phyloP scores from a whole-genome alignment of 2,329 filamentous ascomycete genomes.

The Venturia nashicola region DNA sequence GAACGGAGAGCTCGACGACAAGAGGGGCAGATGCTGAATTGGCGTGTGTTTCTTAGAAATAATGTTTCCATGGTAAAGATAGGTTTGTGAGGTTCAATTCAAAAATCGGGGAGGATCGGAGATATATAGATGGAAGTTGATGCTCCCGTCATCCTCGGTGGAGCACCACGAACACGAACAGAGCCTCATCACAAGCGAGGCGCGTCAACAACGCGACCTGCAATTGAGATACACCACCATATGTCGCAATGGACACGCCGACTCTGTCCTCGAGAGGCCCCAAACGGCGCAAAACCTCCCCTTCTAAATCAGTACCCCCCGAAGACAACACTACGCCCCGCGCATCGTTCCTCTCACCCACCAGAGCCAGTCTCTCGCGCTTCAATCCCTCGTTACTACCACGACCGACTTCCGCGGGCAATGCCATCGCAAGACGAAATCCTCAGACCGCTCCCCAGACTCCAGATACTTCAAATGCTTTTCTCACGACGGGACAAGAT shows the following conservation, averaged over 20 bases:
- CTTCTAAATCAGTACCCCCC: conserved; percentile 16
- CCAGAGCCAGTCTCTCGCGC: conserved; percentile 26
- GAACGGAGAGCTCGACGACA: conserved; percentile 10
- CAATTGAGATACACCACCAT: not conserved
- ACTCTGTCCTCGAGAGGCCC: conserved; percentile 11
- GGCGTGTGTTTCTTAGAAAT: not conserved
- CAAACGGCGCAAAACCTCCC: conserved; percentile 24
- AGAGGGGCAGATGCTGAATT: conserved; percentile 16
- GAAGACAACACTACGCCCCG: conserved; percentile 2
- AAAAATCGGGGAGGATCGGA: not conserved
- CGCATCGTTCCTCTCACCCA: conserved; percentile 26
- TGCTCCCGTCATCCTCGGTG: not conserved
- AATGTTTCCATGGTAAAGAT: not conserved
- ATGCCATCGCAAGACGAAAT: not conserved
- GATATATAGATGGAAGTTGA: not conserved
- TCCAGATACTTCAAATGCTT: not conserved
- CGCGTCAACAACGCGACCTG: conserved; percentile 1
- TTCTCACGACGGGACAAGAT: conserved; percentile 5
- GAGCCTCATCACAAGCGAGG: not conserved
- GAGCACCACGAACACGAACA: not conserved
- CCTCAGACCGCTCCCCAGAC: not conserved
- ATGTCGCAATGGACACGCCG: not conserved
- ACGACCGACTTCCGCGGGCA: not conserved
- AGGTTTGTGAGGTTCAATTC: not conserved
- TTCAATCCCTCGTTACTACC: conserved; percentile 20